These are phyloP conservation scores for Ceratocystis eucalypticola DNA, from an alignment of 2,329 filamentous ascomycete genomes.

Conservation along the genomic window DNA sequence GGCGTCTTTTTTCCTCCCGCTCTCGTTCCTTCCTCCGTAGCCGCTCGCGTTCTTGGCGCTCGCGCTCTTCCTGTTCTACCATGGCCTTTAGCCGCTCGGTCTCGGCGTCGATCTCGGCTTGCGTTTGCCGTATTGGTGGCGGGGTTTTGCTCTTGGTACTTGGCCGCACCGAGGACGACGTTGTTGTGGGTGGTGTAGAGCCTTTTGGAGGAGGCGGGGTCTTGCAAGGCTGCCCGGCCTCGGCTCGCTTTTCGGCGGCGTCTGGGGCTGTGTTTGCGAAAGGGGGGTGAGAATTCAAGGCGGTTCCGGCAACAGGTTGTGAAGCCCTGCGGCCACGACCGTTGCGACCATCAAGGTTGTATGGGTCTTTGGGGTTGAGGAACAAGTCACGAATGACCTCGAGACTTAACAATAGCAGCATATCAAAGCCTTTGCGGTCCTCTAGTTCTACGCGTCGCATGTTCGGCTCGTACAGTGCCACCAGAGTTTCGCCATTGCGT, in stretches of 20 bases:
- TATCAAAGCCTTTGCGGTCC: constrained; percentile 83
- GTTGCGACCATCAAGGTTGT: constrained; percentile 64
- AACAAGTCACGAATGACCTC: constrained; percentile 54
- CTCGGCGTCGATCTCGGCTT: constrained; percentile 52
- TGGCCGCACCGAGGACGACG: constrained; percentile 37
- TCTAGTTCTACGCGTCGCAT: constrained; percentile 81
- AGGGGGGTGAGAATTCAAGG: constrained; percentile 24
- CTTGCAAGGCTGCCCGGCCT: neutral
- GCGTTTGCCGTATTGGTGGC: constrained; percentile 25
- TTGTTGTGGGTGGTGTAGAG: constrained; percentile 16
- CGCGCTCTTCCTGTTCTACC: constrained; percentile 40
- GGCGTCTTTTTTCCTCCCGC: constrained; percentile 25
- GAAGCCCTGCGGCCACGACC: constrained; percentile 33
- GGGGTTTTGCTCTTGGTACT: constrained; percentile 25
- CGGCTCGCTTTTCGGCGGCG: neutral
- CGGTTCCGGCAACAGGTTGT: constrained; percentile 22
- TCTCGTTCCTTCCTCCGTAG: constrained; percentile 28
- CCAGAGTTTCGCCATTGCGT: constrained; percentile 41
- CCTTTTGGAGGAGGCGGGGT: constrained; percentile 7
- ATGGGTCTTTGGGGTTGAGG: constrained; percentile 45
- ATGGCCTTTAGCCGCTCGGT: constrained; percentile 55
- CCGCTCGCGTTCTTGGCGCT: constrained; percentile 42
- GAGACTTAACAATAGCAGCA: constrained; percentile 55
- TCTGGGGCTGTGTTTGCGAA: constrained; percentile 26
- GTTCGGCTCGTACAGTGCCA: constrained; percentile 91